Conservation (phyloP, 2,329 filamentous ascomycete species). For the Alternaria metachromatica region DNA sequence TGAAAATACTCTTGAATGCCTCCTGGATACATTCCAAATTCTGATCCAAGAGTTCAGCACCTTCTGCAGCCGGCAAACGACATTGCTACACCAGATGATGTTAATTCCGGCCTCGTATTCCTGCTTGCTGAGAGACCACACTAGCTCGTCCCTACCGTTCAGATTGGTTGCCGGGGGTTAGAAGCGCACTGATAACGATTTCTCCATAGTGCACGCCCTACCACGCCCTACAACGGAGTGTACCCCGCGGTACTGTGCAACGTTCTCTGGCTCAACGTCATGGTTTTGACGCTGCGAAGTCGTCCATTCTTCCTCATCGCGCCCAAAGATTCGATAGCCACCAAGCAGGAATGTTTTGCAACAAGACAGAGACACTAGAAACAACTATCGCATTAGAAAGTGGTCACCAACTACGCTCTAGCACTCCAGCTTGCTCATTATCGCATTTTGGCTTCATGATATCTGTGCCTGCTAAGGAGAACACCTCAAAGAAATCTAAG, state of each 20-base stretch:
- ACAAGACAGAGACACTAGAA: neutral
- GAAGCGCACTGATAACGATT: constrained; percentile 1
- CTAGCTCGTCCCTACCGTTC: neutral
- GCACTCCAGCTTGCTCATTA: neutral
- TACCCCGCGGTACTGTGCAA: neutral
- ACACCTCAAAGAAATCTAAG: neutral
- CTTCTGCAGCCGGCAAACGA: neutral
- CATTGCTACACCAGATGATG: neutral
- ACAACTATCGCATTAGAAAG: neutral
- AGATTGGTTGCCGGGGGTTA: neutral
- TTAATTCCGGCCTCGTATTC: constrained; percentile 10
- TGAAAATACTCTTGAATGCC: no score
- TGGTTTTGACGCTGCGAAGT: neutral
- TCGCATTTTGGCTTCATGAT: rapidly evolving
- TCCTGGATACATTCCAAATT: neutral
- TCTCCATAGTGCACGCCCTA: neutral
- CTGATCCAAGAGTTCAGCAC: neutral
- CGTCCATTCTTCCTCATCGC: neutral
- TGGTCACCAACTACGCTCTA: neutral
- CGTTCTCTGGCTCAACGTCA: neutral
- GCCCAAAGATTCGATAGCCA: neutral
- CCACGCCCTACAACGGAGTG: neutral
- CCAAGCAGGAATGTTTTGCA: neutral
- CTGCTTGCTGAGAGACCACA: neutral
- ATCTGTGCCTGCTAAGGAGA: neutral